Percentiles rank a stretch among this genome's conserved stretches.
These are phyloP conservation scores for Cordyceps cateniannulata DNA, from an alignment of 2,329 filamentous ascomycete species.

Conservation along the genomic window DNA sequence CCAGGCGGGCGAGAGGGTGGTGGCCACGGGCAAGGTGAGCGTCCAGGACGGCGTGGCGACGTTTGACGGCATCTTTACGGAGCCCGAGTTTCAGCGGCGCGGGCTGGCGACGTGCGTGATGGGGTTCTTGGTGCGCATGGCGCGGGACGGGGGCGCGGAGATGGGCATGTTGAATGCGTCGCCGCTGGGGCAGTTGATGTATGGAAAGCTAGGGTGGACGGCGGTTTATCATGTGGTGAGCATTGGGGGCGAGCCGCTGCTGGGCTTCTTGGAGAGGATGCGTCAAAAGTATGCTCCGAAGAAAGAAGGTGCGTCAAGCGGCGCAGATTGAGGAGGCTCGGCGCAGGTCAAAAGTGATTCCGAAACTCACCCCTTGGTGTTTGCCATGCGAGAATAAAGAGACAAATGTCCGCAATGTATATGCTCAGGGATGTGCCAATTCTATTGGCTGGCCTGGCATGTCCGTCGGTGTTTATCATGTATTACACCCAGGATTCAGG, in stretches of 20 bases:
- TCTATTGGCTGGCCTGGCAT: no score
- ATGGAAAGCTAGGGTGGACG: not conserved
- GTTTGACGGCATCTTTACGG: not conserved
- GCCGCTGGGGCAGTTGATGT: no score
- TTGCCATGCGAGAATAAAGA: no score
- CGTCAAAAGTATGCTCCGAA: not conserved
- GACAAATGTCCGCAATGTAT: no score
- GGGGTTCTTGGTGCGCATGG: not conserved
- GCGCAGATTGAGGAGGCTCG: no score
- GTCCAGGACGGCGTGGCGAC: not conserved
- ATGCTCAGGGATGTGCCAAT: no score
- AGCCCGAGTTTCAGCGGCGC: not conserved
- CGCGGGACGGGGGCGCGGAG: not conserved
- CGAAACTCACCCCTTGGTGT: no score
- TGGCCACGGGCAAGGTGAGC: not conserved
- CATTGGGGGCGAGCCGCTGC: not conserved
- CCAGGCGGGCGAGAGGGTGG: not conserved
- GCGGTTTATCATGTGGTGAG: not conserved
- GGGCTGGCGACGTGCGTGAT: not conserved
- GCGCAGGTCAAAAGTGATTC: no score
- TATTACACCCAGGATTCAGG: no score
- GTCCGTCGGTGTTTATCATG: no score
- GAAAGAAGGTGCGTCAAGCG: not conserved
- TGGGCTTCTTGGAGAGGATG: not conserved
- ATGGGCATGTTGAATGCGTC: no score